Evolutionary conservation across 768 basidiomycete species (phyloP).

Genomic region (Tulasnella calospora): DNA sequence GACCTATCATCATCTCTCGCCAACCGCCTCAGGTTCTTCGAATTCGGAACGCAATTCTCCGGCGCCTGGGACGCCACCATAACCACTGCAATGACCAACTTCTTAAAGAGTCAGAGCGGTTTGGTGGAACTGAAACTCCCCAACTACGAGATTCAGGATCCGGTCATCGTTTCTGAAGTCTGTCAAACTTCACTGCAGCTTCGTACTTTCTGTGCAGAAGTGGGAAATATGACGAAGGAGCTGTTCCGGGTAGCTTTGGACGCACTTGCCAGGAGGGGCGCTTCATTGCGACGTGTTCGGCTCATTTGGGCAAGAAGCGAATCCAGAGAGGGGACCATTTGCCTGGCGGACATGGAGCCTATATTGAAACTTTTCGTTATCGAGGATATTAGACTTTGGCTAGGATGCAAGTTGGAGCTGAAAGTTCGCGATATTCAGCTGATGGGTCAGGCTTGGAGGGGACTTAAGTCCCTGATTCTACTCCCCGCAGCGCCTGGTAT

Average conservation of each 20-base stretch:
- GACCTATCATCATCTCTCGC: not conserved
- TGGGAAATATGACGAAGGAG: not conserved
- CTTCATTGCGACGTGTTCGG: not conserved
- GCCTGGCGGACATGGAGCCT: not conserved
- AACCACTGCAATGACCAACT: not conserved
- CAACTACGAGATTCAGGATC: not conserved
- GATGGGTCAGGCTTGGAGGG: not conserved
- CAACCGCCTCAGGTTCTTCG: not conserved
- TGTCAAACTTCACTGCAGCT: not conserved
- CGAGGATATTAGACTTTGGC: not conserved
- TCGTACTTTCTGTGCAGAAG: not conserved
- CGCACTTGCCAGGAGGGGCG: not conserved
- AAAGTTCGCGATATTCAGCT: not conserved
- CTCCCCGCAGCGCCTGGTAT: not conserved
- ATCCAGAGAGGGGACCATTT: not conserved
- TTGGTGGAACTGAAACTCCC: not conserved
- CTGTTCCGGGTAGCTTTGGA: not conserved
- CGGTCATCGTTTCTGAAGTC: not conserved
- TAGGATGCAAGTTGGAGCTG: not conserved
- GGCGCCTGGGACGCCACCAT: not conserved
- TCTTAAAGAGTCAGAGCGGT: not conserved
- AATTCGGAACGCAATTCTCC: not conserved
- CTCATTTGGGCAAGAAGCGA: not conserved
- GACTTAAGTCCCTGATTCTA: not conserved
- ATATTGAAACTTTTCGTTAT: not conserved